Conservation (phyloP, 2,329 filamentous ascomycete species). For the Scedosporium dehoogii region DNA sequence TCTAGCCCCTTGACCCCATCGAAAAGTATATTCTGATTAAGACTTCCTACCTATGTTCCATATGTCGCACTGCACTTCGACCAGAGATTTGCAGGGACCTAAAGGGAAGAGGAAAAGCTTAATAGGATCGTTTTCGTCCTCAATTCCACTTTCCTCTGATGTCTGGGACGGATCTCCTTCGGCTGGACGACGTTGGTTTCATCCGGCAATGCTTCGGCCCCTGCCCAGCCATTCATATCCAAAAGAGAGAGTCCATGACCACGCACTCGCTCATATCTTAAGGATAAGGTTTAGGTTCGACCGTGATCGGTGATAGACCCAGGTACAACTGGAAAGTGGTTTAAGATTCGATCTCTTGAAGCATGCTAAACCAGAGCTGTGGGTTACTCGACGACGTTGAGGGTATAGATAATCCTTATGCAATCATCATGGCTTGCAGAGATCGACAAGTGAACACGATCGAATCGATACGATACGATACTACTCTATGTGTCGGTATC, state of each 20-base stretch:
- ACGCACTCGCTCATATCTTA: not conserved
- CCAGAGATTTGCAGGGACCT: not conserved
- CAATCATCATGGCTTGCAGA: not conserved
- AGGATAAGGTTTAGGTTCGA: not conserved
- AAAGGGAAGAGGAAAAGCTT: not conserved
- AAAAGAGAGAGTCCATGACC: not conserved
- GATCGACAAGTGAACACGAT: too few species aligned
- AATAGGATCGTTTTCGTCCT: not conserved
- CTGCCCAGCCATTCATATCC: not conserved
- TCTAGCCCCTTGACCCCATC: not conserved
- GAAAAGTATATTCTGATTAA: not conserved
- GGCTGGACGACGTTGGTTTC: not conserved
- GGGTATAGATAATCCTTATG: not conserved
- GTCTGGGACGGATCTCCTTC: conserved; percentile 1
- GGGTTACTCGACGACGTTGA: too few species aligned
- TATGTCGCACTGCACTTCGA: not conserved
- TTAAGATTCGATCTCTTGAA: not conserved
- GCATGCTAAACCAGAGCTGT: not conserved
- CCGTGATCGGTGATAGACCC: not conserved
- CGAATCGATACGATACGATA: too few species aligned
- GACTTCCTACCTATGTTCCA: not conserved
- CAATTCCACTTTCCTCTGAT: not conserved
- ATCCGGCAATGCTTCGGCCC: not conserved
- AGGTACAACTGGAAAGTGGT: not conserved
- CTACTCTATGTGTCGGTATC: not conserved